Conservation (phyloP, 1,284 basidiomycete species). For the Sphagnurus paluster region DNA sequence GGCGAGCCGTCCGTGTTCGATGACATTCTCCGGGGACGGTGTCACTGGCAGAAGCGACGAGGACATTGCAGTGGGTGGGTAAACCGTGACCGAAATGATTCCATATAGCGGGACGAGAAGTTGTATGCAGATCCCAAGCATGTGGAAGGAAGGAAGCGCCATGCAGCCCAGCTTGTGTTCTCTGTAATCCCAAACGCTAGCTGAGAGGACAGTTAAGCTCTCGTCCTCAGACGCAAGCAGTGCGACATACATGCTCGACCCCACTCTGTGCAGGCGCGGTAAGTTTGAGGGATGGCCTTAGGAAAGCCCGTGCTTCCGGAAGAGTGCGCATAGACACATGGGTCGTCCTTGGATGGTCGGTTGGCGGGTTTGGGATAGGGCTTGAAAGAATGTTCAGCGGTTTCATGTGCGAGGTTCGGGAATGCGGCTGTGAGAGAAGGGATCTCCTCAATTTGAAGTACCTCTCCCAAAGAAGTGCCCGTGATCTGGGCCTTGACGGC, state of each 20-base stretch:
- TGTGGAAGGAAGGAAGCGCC: slow-evolving; percentile 21
- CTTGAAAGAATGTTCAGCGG: slow-evolving; percentile 1
- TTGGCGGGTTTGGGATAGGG: neutral
- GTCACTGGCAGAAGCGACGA: slow-evolving; percentile 11
- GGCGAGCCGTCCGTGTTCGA: slow-evolving; percentile 15
- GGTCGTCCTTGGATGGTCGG: neutral
- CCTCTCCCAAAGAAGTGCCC: neutral
- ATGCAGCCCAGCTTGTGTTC: slow-evolving; percentile 7
- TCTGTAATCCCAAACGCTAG: slow-evolving; percentile 1
- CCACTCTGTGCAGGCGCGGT: slow-evolving; percentile 17
- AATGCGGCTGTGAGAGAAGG: slow-evolving; percentile 18
- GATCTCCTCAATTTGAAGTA: slow-evolving; percentile 6
- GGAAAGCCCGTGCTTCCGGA: slow-evolving; percentile 29
- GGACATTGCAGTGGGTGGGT: slow-evolving; percentile 15
- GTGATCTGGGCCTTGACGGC: neutral
- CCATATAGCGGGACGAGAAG: slow-evolving; percentile 16
- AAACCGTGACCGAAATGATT: slow-evolving; percentile 9
- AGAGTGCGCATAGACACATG: slow-evolving; percentile 24
- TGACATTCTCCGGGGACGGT: slow-evolving; percentile 19
- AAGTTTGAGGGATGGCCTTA: slow-evolving; percentile 22
- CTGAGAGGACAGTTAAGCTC: neutral
- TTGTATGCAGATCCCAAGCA: slow-evolving; percentile 17
- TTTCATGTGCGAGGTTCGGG: slow-evolving; percentile 30
- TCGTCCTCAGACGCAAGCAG: neutral
- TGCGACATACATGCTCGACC: too few species aligned